Evolutionary conservation across 1,284 basidiomycete species (phyloP).

Genomic region (Austroboletus novae-zelandiae): DNA sequence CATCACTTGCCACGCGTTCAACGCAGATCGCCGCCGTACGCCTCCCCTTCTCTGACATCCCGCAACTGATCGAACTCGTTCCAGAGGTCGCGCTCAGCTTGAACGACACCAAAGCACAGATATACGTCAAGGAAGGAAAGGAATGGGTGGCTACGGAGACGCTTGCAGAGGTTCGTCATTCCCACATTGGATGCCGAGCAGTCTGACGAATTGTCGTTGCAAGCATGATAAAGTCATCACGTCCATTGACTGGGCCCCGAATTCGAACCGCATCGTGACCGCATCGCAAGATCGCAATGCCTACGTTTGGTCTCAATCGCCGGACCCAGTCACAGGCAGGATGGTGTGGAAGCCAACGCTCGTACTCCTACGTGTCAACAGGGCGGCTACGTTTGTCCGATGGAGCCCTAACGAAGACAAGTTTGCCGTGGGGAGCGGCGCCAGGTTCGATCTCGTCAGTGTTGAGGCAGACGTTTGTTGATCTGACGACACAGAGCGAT

Average conservation of each 20-base stretch:
- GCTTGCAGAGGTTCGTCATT: slow-evolving; percentile 84
- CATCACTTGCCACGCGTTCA: slow-evolving; percentile 92
- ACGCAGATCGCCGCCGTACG: slow-evolving; percentile 83
- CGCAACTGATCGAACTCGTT: neutral
- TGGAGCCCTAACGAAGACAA: slow-evolving; percentile 99
- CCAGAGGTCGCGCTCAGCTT: slow-evolving; percentile 89
- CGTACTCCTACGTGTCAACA: slow-evolving; percentile 93
- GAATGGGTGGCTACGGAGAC: slow-evolving; percentile 82
- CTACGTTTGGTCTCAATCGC: slow-evolving; percentile 92
- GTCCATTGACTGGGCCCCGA: slow-evolving; percentile 98
- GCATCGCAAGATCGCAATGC: slow-evolving; percentile 98
- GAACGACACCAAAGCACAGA: slow-evolving; percentile 88
- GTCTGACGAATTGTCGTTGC: neutral
- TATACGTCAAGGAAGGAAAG: slow-evolving; percentile 66
- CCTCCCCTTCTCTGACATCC: slow-evolving; percentile 12
- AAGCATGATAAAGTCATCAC: slow-evolving; percentile 99
- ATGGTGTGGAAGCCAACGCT: slow-evolving; percentile 93
- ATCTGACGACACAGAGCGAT: slow-evolving; percentile 64
- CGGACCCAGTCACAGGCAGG: slow-evolving; percentile 67
- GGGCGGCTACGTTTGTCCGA: slow-evolving; percentile 92
- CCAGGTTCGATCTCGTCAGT: slow-evolving; percentile 51
- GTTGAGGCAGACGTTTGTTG: neutral
- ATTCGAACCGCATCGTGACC: slow-evolving; percentile 96
- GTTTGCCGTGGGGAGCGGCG: slow-evolving; percentile 97
- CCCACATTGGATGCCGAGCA: too few species aligned